Evolutionary conservation across 2,329 filamentous ascomycete genomes (phyloP), one percentile per base, ranked within the genome.

Genomic region (Botryotinia convoluta): DNA sequence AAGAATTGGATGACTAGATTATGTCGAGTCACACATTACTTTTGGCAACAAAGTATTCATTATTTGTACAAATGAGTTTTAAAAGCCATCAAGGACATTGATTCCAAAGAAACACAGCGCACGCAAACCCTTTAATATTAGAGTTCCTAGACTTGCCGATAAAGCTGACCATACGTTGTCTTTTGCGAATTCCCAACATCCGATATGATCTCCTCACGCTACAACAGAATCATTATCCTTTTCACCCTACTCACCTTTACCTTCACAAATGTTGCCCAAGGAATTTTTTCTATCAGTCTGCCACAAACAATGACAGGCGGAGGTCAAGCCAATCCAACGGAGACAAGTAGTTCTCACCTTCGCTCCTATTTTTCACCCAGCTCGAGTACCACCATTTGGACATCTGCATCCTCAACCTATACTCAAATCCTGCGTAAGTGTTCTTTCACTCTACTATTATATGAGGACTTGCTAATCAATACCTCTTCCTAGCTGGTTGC

Each of bases 81-180:
- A 1, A 3, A n/a, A 16, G 1, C 14, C 6, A 16, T 54, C 6
- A 16, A 54, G 7, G n/a, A 8, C 6, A 54, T 18, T 18, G 14
- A 18, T 3, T 4, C 5, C 22, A 61, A n/a, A 5, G 2, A 37
- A 26, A 61, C 3, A 39, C 35, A 39, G 3, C 35, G 4, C n/a
- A 29, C 14, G 7, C 6, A 9, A 54, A 29, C 6, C 3, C 14
- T 18, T 61, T 0, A 35, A 22, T 16, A 16, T 39, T 6, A 37
- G 7, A n/a, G 3, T 16, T 26, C 2, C 26, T 37, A 26, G 14
- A 16, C 12, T n/a, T 39, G 12, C 26, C 32, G 1, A 37, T n/a
- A 3, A 2, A 16, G 6, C 16, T n/a, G 3, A n/a, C 3, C 3
- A 16, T 0, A 37, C 22, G 6, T 22, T 18, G 3, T 18, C 26